Conservation (phyloP, 2,329 filamentous ascomycete species). For the Cadophora sp. region DNA sequence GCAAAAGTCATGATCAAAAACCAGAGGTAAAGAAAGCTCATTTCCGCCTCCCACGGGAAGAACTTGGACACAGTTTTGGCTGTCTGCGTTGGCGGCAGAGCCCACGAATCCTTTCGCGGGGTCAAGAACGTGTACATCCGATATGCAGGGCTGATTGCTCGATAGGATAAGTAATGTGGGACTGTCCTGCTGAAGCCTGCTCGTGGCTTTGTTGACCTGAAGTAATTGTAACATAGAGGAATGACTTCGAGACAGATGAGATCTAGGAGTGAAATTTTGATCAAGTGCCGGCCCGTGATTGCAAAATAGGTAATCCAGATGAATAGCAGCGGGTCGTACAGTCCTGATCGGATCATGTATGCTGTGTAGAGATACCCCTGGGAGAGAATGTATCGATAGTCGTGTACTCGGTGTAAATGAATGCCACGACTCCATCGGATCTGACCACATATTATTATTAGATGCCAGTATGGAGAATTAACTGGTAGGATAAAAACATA, state of each 20-base stretch:
- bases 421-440: slow-evolving; percentile 3
- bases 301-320: neutral
- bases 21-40: neutral
- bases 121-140: neutral
- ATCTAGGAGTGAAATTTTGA: neutral
- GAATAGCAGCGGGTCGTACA: neutral
- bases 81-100: neutral
- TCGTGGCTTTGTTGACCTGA: neutral
- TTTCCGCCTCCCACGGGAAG: neutral
- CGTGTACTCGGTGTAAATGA: neutral
- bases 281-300: neutral
- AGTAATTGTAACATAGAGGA: neutral
- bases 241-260: neutral
- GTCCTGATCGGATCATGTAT: neutral
- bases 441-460: neutral
- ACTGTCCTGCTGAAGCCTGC: neutral
- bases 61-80: neutral
- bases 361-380: neutral
- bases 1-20: neutral
- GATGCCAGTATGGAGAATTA: neutral
- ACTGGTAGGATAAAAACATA: neutral
- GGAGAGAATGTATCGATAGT: neutral
- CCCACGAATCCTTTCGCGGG: neutral
- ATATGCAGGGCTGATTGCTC: neutral
- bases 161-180: neutral